Conservation (phyloP, 352 stramenopile species). For the Saprolegnia parasitica region DNA sequence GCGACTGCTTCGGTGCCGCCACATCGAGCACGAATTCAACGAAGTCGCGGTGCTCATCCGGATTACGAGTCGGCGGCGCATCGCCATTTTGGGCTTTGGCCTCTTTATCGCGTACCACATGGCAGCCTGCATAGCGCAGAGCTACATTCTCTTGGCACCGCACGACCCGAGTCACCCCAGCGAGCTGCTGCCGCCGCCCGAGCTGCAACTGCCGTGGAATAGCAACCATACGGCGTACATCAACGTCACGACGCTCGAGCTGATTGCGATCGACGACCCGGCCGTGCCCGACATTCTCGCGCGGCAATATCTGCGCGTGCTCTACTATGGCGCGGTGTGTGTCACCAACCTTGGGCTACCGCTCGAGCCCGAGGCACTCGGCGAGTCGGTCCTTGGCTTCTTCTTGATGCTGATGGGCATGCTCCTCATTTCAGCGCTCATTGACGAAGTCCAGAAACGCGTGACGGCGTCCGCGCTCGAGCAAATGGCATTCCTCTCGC, state of each 20-base stretch:
- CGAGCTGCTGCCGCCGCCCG: background rate
- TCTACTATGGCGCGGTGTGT: slow-evolving; percentile 18
- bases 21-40: background rate
- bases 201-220: background rate
- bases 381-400: slow-evolving; percentile 2
- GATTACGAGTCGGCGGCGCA: slow-evolving; percentile 15
- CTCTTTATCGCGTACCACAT: slow-evolving; percentile 23
- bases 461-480: slow-evolving; percentile 27
- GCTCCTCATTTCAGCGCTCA: slow-evolving; percentile 20
- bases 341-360: slow-evolving; percentile 11
- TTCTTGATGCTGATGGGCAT: slow-evolving; percentile 20
- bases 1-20: slow-evolving; percentile 7
- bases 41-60: slow-evolving; percentile 11
- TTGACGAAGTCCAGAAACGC: slow-evolving; percentile 28
- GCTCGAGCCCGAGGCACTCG: slow-evolving; percentile 8
- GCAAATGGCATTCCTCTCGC: slow-evolving; percentile 25
- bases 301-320: background rate
- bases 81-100: background rate
- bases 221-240: background rate
- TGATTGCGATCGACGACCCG: slow-evolving; percentile 1
- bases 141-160: background rate
- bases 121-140: slow-evolving; percentile 15
- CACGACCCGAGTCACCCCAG: background rate
- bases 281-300: slow-evolving; percentile 1
- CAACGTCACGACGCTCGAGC: background rate